These are phyloP conservation scores for Globisporangium yorkense DNA, from an alignment of 352 stramenopile species.

Conservation along the genomic window DNA sequence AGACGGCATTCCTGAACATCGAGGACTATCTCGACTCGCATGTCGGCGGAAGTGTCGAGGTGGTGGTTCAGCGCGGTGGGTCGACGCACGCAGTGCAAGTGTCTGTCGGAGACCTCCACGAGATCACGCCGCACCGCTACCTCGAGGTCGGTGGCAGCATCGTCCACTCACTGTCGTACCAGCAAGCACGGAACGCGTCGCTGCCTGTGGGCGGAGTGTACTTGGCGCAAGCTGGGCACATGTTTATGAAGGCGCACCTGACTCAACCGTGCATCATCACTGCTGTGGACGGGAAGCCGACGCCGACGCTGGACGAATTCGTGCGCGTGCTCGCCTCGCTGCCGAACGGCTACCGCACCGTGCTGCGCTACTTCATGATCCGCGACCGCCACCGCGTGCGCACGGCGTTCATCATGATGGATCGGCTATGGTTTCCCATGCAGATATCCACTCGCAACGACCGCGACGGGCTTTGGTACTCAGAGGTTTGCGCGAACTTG, in stretches of 20 bases:
- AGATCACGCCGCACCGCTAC: constrained; percentile 77
- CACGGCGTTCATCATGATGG: constrained; percentile 87
- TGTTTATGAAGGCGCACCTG: constrained; percentile 88
- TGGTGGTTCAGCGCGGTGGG: constrained; percentile 76
- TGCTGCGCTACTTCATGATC: constrained; percentile 85
- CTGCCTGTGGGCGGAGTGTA: constrained; percentile 74
- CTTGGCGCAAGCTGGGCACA: constrained; percentile 84
- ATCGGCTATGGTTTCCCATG: constrained; percentile 88
- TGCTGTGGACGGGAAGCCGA: constrained; percentile 70
- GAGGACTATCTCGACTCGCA: constrained; percentile 74
- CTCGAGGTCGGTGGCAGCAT: constrained; percentile 84
- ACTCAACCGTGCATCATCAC: constrained; percentile 86
- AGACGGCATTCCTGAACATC: constrained; percentile 82
- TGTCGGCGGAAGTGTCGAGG: constrained; percentile 53
- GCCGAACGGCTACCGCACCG: constrained; percentile 74
- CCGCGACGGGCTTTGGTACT: constrained; percentile 64
- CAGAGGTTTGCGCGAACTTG: constrained; percentile 24
- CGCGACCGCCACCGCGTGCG: constrained; percentile 79
- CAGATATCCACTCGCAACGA: constrained; percentile 75
- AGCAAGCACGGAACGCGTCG: constrained; percentile 82
- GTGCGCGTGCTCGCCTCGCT: constrained; percentile 62
- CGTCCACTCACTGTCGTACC: constrained; percentile 86
- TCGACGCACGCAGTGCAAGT: constrained; percentile 40
- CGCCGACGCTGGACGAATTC: constrained; percentile 79
- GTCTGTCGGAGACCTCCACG: constrained; percentile 67